phyloP scores from a whole-genome alignment of 2,329 filamentous ascomycete species.

The Colletotrichum phormii region DNA sequence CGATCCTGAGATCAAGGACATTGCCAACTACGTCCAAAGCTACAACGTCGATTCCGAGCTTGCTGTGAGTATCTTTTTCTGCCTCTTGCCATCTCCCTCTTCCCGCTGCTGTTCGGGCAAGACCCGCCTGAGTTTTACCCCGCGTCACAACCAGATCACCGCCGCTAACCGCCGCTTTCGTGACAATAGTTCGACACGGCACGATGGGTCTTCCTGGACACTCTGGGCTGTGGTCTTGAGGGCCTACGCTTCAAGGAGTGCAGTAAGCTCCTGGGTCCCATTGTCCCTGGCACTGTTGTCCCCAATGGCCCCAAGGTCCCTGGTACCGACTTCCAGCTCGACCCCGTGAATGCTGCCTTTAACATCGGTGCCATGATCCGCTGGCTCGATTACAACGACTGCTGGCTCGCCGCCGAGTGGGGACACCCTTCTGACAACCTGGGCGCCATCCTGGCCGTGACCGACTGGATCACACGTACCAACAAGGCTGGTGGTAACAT shows the following conservation, averaged over 20 bases:
- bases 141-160: constrained; percentile 35
- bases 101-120: neutral
- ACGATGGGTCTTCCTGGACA: constrained; percentile 96
- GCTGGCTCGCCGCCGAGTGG: constrained; percentile 99
- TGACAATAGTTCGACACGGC: constrained; percentile 86
- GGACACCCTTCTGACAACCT: constrained; percentile 98
- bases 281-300: constrained; percentile 89
- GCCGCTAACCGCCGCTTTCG: constrained; percentile 42
- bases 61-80: constrained; percentile 74
- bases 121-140: constrained; percentile 35
- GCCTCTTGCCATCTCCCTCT: neutral
- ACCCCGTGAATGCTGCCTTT: constrained; percentile 95
- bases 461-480: constrained; percentile 97
- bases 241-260: constrained; percentile 96
- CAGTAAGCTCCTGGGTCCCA: constrained; percentile 91
- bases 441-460: constrained; percentile 94
- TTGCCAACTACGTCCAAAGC: constrained; percentile 94
- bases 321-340: constrained; percentile 92
- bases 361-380: constrained; percentile 99
- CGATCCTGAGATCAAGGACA: constrained; percentile 94
- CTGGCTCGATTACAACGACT: constrained; percentile 99
- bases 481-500: constrained; percentile 81
- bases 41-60: constrained; percentile 91
- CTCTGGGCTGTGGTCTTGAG: constrained; percentile 95
- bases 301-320: constrained; percentile 93